Evolutionary conservation across 1,139 yeast genomes (phyloP), one percentile per base, ranked within the genome.

Genomic region (Hanseniaspora sp.): DNA sequence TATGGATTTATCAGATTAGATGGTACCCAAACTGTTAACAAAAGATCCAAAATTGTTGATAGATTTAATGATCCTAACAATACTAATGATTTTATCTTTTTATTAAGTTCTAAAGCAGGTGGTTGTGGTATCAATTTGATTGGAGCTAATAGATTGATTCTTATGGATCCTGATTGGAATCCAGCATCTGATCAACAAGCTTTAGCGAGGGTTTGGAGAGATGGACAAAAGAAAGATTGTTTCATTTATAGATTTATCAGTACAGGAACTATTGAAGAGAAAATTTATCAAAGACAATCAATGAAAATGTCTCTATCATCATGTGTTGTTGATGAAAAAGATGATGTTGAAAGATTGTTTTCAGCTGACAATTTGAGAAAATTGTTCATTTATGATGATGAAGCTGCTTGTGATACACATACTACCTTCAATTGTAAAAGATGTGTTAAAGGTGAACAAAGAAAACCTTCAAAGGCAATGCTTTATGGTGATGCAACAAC

Each of bases 131-230:
- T 92, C 64, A 92, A 92, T 65, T 76, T 92, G 60, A 92, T 92
- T 63, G 98, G 98, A 9, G 99, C 98, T 9, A 92, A 94, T 63
- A 75, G 98, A 58, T 73, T 92, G 58, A 79, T 92, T 33, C 73
- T 92, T 55, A 75, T 92, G 63, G 99, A 92, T 66, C 98, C 98
- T 0, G 98, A 94, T 68, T 92, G 98, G 98, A 92, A 92, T 63
- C 98, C 98, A 0, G 98, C 98, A 0, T 85, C 96, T 2, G 98
- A 92, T 66, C 98, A 92, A 67, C 98, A 92, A 69, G 98, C 98
- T 0, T 74, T 92, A 58, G 98, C 98, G 0, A 78, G 98, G 67
- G 96, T 92, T 3, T 92, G 98, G 98, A 83, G 98, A 74, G 98
- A 92, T 70, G 98, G 98, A 0, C 98, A 92, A 65, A 90, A 86